phyloP scores from a whole-genome alignment of 2,329 filamentous ascomycete genomes.

The Penicillium corylophilum region DNA sequence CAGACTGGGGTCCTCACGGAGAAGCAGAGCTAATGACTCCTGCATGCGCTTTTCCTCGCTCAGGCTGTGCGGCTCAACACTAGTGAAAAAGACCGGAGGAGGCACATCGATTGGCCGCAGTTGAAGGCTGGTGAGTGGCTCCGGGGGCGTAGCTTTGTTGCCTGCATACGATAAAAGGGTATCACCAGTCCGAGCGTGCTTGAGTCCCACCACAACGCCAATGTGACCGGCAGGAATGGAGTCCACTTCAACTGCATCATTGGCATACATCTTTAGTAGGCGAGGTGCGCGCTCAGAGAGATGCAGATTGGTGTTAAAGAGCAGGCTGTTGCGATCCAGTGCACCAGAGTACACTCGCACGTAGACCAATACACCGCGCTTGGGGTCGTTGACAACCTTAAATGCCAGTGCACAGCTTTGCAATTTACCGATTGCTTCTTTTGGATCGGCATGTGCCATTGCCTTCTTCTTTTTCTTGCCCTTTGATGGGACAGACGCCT shows the following conservation, averaged over 20 bases:
- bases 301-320: slow-evolving; percentile 85
- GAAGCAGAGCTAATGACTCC: slow-evolving; percentile 70
- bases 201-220: slow-evolving; percentile 86
- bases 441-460: slow-evolving; percentile 47
- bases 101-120: slow-evolving; percentile 86
- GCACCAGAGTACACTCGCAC: slow-evolving; percentile 87
- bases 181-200: slow-evolving; percentile 88
- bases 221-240: slow-evolving; percentile 85
- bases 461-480: slow-evolving; percentile 46
- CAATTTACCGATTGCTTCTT: slow-evolving; percentile 58
- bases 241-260: slow-evolving; percentile 79
- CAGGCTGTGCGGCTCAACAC: slow-evolving; percentile 76
- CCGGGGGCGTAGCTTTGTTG: slow-evolving; percentile 63
- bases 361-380: slow-evolving; percentile 84
- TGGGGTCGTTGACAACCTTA: slow-evolving; percentile 88
- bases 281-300: slow-evolving; percentile 76
- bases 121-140: slow-evolving; percentile 71
- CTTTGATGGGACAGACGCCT: slow-evolving; percentile 33
- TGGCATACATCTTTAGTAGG: slow-evolving; percentile 85
- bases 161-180: slow-evolving; percentile 76
- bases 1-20: slow-evolving; percentile 89
- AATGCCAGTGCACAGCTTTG: slow-evolving; percentile 72
- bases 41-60: slow-evolving; percentile 78
- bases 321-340: slow-evolving; percentile 68
- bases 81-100: slow-evolving; percentile 94